Evolutionary conservation across 139 green algal species (phyloP), one percentile per base, ranked within the genome.

Genomic region (Eudorina sp.): DNA sequence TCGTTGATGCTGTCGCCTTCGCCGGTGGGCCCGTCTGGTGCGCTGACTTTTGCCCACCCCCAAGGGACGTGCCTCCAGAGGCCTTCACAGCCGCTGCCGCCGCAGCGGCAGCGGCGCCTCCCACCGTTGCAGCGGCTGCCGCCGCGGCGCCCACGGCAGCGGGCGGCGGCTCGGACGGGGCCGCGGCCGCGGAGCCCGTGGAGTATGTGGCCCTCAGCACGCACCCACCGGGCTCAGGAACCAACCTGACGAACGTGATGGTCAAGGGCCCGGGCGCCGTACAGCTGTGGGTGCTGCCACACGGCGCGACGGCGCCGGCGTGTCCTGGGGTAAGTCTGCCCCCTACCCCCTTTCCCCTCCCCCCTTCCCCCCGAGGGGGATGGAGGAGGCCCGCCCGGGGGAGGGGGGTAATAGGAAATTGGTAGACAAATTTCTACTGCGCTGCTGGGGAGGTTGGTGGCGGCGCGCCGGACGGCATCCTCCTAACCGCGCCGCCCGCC

Each of bases 251-350:
- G 21, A 91, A 88, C 21, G n/a, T 48, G 5, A 18, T 68, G 0
- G 36, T 88, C 27, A 43, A 51, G 29, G 94, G 92, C 0, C 84
- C 86, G 13, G 86, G 73, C 2, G 64, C 79, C 18, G 69, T 96
- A 27, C 92, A 96, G 73, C 53, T 96, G 19, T 96, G 94, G 94
- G 76, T 83, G 5, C 38, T 96, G n/a, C 85, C 84, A 8, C 62
- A 85, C 45, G 74, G 62, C 13, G 14, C 31, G 0, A 21, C 58
- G 25, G 48, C 51, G 51, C 40, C 53, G 45, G 51, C 31, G 29
- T 58, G 48, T 29, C 75, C 34, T 13, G 3, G 68, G 68, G 69
- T 69, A 27, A 25, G 46, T 9, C 53, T 48, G 83, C 29, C n/a
- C n/a, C n/a, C n/a, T n/a, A n/a, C n/a, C n/a, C n/a, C n/a, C n/a